phyloP scores from a whole-genome alignment of 192 early-diverging fungal genomes.

The Coemansia sp. region DNA sequence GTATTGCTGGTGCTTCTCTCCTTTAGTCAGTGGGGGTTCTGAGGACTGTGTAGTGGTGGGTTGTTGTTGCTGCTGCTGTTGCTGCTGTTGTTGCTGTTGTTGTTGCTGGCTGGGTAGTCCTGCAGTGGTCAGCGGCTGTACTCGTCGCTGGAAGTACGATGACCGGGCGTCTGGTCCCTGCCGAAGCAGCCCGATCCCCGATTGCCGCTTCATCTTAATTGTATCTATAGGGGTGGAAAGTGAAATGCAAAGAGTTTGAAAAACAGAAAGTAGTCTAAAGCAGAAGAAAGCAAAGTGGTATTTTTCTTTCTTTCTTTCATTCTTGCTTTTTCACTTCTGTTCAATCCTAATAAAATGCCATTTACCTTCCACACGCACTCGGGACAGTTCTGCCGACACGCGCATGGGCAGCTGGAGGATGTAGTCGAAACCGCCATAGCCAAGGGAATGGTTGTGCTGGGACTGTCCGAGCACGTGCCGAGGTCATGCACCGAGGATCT shows the following conservation, averaged over 20 bases:
- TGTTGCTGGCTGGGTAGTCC: conserved; percentile 2
- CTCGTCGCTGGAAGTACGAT: conserved; percentile 53
- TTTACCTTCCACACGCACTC: conserved; percentile 92
- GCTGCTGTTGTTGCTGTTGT: neutral
- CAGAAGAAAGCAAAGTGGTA: neutral
- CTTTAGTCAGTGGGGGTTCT: neutral
- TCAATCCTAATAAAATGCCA: conserved; percentile 58
- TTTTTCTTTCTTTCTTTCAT: neutral
- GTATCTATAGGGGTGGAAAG: too few relatives aligned
- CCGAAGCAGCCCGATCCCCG: conserved; percentile 49
- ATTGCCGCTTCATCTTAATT: conserved; percentile 53
- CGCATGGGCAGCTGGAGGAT: conserved; percentile 78
- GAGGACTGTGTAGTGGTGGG: too few relatives aligned
- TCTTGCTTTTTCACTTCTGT: neutral
- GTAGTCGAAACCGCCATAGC: conserved; percentile 75
- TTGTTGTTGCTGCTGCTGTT: conserved; percentile 7
- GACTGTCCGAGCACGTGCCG: conserved; percentile 93
- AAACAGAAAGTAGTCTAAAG: neutral
- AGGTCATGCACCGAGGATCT: conserved; percentile 73
- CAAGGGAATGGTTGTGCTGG: conserved; percentile 71
- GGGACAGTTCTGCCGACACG: conserved; percentile 95
- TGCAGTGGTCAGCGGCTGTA: conserved; percentile 29
- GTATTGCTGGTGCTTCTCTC: conserved; percentile 10
- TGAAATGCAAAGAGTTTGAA: neutral
- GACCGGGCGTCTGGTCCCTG: conserved; percentile 32